Conservation (phyloP, 306 rosid genomes). For the Trifolium subterraneum region DNA sequence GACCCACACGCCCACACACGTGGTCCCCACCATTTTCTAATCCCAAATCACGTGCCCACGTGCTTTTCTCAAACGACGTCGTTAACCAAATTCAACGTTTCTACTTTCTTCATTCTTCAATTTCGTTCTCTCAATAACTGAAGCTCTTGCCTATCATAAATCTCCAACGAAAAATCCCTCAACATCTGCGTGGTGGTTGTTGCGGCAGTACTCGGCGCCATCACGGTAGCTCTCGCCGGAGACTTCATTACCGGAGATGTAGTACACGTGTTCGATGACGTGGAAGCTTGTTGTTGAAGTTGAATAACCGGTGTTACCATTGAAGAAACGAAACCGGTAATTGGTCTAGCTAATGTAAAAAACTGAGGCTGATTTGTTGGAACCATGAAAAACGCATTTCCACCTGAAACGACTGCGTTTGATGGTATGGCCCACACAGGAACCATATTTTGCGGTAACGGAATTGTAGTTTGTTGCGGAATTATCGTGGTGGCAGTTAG, state of each 20-base stretch:
- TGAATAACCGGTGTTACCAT: slow-evolving; percentile 46
- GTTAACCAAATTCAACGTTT: slow-evolving; percentile 9
- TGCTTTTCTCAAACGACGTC: slow-evolving; percentile 46
- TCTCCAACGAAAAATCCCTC: slow-evolving; percentile 73
- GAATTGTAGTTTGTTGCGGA: slow-evolving; percentile 48
- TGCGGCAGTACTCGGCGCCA: slow-evolving; percentile 39
- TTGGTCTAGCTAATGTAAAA: slow-evolving; percentile 58
- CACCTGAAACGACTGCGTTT: slow-evolving; percentile 55
- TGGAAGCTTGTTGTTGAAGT: slow-evolving; percentile 46
- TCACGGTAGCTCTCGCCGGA: slow-evolving; percentile 45
- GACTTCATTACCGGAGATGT: slow-evolving; percentile 36
- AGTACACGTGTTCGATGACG: not conserved
- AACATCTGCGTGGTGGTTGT: slow-evolving; percentile 50
- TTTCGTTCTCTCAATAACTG: slow-evolving; percentile 59
- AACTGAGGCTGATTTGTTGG: slow-evolving; percentile 60
- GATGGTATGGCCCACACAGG: slow-evolving; percentile 80
- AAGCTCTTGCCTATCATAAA: slow-evolving; percentile 71
- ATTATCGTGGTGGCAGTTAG: slow-evolving; percentile 2
- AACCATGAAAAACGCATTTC: slow-evolving; percentile 55
- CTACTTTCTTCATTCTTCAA: not conserved
- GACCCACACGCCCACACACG: slow-evolving; percentile 39
- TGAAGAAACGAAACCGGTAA: slow-evolving; percentile 66
- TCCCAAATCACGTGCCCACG: slow-evolving; percentile 64
- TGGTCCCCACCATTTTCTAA: slow-evolving; percentile 59
- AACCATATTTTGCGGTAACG: slow-evolving; percentile 52